These are phyloP conservation scores for Mucor sp. DNA, from an alignment of 371 early-diverging fungal species.

Conservation along the genomic window DNA sequence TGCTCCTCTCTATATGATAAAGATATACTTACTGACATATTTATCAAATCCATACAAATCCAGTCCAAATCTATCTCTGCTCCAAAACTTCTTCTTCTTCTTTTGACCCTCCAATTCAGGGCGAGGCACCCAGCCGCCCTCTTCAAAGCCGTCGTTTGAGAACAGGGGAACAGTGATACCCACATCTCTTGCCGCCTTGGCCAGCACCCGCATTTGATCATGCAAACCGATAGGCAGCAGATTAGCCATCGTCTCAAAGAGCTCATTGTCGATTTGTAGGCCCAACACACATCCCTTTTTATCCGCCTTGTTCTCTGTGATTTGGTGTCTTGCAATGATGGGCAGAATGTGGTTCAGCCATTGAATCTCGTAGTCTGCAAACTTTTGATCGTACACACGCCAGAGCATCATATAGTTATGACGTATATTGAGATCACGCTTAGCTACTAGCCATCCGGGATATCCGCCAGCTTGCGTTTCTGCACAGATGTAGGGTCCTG, in stretches of 20 bases:
- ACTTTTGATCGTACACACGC: conserved; percentile 71
- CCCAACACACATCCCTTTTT: conserved; percentile 71
- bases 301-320: conserved; percentile 54
- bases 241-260: conserved; percentile 63
- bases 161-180: conserved; percentile 83
- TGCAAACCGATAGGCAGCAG: conserved; percentile 74
- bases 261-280: conserved; percentile 85
- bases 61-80: conserved; percentile 63
- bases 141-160: conserved; percentile 82
- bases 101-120: conserved; percentile 42
- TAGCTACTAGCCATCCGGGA: conserved; percentile 83
- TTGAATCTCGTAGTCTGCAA: conserved; percentile 70
- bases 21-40: conserved; percentile 62
- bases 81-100: conserved; percentile 24
- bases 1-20: no score
- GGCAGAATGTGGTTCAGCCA: conserved; percentile 78
- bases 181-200: conserved; percentile 75
- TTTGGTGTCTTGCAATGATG: conserved; percentile 78
- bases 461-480: conserved; percentile 89
- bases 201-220: conserved; percentile 82
- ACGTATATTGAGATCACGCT: conserved; percentile 73
- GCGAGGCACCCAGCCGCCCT: conserved; percentile 61
- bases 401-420: conserved; percentile 70
- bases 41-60: conserved; percentile 85
- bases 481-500: conserved; percentile 89